phyloP scores from a whole-genome alignment of 202 grass and related monocot species.

The Cymbopogon flexuosus region DNA sequence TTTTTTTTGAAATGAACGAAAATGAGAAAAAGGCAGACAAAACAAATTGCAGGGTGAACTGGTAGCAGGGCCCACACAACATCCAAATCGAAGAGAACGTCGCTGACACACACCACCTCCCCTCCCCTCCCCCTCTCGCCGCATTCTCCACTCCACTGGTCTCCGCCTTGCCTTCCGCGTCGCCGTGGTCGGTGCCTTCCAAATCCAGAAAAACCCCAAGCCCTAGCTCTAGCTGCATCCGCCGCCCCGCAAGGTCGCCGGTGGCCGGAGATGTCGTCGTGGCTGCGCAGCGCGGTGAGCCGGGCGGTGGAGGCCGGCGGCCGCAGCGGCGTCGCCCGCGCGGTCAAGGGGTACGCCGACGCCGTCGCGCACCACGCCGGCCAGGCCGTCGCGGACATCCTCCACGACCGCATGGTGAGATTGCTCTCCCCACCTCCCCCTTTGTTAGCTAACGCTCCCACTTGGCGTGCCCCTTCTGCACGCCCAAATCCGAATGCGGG shows the following conservation, averaged over 20 bases:
- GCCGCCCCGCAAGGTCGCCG: neutral
- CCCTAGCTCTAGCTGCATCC: neutral
- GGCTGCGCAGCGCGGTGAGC: slow-evolving; percentile 79
- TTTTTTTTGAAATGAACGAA: too few species aligned
- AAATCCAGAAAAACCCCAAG: slow-evolving; percentile 22
- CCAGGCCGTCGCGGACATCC: slow-evolving; percentile 80
- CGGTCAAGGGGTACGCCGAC: slow-evolving; percentile 82
- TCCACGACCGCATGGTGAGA: slow-evolving; percentile 78
- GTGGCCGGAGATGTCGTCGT: slow-evolving; percentile 67
- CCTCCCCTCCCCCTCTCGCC: neutral
- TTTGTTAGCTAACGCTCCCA: neutral
- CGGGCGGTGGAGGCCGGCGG: slow-evolving; percentile 82
- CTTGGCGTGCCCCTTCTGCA: neutral
- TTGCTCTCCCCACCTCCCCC: neutral
- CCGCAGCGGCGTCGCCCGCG: slow-evolving; percentile 72
- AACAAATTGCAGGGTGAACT: too few species aligned
- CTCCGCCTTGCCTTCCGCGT: neutral
- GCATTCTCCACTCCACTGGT: neutral
- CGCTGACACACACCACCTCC: too few species aligned
- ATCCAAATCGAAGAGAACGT: slow-evolving; percentile 24
- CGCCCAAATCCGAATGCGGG: too few species aligned
- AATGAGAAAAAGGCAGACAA: too few species aligned
- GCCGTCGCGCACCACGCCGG: slow-evolving; percentile 92
- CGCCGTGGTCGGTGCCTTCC: slow-evolving; percentile 20
- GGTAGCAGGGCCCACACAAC: neutral